Base-by-base conservation (phyloP, 2,329 filamentous ascomycete species). In the Alternaria panax region DNA sequence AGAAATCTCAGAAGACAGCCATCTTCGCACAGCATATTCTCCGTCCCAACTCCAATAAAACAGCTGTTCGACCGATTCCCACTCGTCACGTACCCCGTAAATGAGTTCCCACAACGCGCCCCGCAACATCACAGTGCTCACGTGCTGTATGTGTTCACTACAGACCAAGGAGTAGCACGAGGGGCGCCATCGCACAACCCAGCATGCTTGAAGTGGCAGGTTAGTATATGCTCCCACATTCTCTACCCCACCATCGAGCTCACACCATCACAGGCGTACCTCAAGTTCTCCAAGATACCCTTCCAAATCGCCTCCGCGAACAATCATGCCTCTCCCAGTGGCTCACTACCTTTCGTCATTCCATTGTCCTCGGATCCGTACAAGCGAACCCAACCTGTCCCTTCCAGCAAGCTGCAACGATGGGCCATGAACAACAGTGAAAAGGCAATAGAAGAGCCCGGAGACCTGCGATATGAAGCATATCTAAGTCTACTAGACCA, bases 141-240 rank as follows among this genome's bases (percentile, higher is more conserved):
- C 62, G 84, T 87, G 9, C 82, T 99, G 8, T 93, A 93, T 77
- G 83, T 97, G 57, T 98, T 97, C 79, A 86, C 87, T 60, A 87
- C 85, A 14, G 81, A 86, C 1, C 80, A 84, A n/a, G 90, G 87
- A 69, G 90, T 88, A 32, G 76, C 78, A 56, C 74, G 74, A 38
- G 88, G 88, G 5, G 80, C 82, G 28, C 91, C 93, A 25, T 96
- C 92, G 65, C 96, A 90, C 80, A 98, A 98, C 76, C 95, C 95
- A 11, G 88, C 89, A 59, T 99, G 95, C 82, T 83, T 98, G 73
- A 97, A 94, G 82, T 98, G 93, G 93, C 95, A 98, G 91, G 92
- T 94, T 71, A 67, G 87, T 41, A 16, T 16, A 18, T 51, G 27
- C 48, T 14, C 30, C 30, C 45, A 18, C 9, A 46, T 14, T 3